Evolutionary conservation across 2,329 filamentous ascomycete species (phyloP), one percentile per base, ranked within the genome.

Genomic region (Monilinia aucupariae): DNA sequence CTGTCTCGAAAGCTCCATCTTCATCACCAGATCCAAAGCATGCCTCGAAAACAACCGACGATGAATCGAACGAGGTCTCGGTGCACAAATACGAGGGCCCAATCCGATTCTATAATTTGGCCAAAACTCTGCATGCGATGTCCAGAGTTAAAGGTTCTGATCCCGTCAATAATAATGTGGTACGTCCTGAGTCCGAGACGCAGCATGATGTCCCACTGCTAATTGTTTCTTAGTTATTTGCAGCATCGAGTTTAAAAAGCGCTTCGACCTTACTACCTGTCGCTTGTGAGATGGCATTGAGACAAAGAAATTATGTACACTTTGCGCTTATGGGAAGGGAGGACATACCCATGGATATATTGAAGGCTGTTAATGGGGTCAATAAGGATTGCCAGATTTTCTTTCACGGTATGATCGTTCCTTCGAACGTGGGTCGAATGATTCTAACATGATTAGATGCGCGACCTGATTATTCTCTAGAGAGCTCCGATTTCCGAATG

Each of bases 351-450:
- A 75, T 96, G 58, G 81, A 86, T 17, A 84, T 89, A 41, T 79
- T 97, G 39, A 80, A 87, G 69, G 79, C 85, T 59, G 80, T 96
- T 64, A 97, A 97, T 74, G 91, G 91, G 39, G 82, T 96, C n/a
- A 82, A 85, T 53, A 79, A 84, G 51, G 73, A 72, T 4, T 97
- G 94, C 74, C 81, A 84, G 22, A 79, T 96, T 47, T 78, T 81
- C 58, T 79, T 83, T 56, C 81, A 86, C 65, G 83, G 84, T 70
- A 71, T 43, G 34, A 22, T 10, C n/a, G 25, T 64, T 4, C 51
- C 50, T 27, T 27, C 30, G 7, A 64, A 39, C 43, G 48, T 9
- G 39, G 67, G 61, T 20, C 34, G 13, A 12, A 41, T 49, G 13
- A 51, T 55, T 64, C 67, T 64, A 69, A 55, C 66, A 25, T 43